Evolutionary conservation across 1,284 basidiomycete species (phyloP).

Genomic region (Irpex lacteus): DNA sequence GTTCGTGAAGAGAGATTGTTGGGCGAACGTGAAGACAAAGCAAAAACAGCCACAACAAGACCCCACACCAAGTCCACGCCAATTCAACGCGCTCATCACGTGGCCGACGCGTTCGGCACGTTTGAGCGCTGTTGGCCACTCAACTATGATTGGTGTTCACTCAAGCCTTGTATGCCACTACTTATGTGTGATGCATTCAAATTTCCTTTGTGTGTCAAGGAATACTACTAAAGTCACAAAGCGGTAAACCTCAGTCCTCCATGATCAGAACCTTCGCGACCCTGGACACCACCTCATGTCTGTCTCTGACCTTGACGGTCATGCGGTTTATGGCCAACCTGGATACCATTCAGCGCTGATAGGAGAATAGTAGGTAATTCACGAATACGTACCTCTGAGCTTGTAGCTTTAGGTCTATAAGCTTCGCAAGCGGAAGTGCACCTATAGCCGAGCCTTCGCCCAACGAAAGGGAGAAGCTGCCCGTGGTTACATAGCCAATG

Average conservation of each 20-base stretch:
- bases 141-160: too few relatives aligned
- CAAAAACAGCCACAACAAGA: background rate
- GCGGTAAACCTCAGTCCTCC: conserved; percentile 4
- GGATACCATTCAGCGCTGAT: conserved; percentile 19
- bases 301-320: conserved; percentile 40
- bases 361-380: background rate
- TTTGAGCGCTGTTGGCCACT: background rate
- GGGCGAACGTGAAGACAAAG: background rate
- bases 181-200: too few relatives aligned
- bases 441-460: conserved; percentile 77
- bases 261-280: conserved; percentile 30
- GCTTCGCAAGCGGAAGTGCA: conserved; percentile 54
- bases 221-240: too few relatives aligned
- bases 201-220: too few relatives aligned
- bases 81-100: background rate
- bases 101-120: background rate
- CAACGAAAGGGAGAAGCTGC: conserved; percentile 73
- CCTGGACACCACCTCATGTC: conserved; percentile 37
- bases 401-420: conserved; percentile 53
- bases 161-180: too few relatives aligned
- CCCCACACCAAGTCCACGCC: too few relatives aligned
- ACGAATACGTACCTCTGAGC: conserved; percentile 39
- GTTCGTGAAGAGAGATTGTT: background rate
- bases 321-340: conserved; percentile 9
- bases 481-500: conserved; percentile 80